phyloP scores from a whole-genome alignment of 2,329 filamentous ascomycete genomes.

The Monilinia polystroma region DNA sequence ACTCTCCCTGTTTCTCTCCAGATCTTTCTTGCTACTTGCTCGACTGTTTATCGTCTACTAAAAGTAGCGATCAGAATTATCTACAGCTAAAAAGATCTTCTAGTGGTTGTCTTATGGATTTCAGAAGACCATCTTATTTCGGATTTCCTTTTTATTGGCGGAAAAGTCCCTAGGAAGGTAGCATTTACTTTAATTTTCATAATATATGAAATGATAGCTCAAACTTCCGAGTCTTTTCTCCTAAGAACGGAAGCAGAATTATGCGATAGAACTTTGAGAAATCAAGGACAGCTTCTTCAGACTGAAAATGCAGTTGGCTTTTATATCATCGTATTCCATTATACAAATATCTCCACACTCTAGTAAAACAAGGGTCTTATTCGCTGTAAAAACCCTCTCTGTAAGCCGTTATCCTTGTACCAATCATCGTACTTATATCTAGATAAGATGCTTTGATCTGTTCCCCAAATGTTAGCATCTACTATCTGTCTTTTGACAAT shows the following conservation, averaged over 20 bases:
- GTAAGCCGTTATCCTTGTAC: constrained; percentile 19
- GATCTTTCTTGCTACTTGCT: too few relatives aligned
- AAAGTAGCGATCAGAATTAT: background rate
- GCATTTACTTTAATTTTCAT: background rate
- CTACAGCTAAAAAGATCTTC: background rate
- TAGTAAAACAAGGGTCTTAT: constrained; percentile 35
- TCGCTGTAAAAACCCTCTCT: constrained; percentile 26
- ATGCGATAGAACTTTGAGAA: background rate
- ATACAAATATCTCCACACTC: constrained; percentile 34
- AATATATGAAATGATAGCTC: background rate
- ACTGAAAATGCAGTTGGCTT: background rate
- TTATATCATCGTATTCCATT: constrained; percentile 27
- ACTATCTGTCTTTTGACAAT: constrained; percentile 18
- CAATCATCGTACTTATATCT: constrained; percentile 33
- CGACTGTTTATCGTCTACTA: too few relatives aligned
- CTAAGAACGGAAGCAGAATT: background rate
- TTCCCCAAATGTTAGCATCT: constrained; percentile 25
- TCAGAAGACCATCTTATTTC: background rate
- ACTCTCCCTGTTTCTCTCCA: too few relatives aligned
- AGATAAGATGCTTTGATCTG: constrained; percentile 70
- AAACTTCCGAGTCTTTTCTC: background rate
- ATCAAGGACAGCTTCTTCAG: background rate
- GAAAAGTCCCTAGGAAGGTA: background rate
- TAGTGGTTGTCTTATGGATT: rapidly evolving
- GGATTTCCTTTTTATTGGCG: background rate